These are phyloP conservation scores for Chaetomium tenue DNA, from an alignment of 495 filamentous ascomycete genomes.

Conservation along the genomic window DNA sequence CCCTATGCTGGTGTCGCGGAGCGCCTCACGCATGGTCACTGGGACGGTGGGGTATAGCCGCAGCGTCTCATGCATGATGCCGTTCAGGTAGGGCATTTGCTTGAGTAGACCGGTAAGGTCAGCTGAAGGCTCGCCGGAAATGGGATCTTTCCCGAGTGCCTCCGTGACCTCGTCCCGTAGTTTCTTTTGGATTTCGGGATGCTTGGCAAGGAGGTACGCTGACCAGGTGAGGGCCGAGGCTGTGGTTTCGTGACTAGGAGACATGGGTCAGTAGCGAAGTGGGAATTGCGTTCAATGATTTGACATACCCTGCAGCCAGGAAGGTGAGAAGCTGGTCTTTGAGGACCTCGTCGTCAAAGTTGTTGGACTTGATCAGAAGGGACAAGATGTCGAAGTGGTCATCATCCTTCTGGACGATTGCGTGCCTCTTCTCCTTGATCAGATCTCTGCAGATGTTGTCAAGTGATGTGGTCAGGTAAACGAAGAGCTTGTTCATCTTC, in stretches of 20 bases:
- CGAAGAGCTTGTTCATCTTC: slow-evolving; percentile 59
- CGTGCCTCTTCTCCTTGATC: slow-evolving; percentile 63
- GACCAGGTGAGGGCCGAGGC: slow-evolving; percentile 53
- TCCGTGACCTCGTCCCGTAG: slow-evolving; percentile 53
- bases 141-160: slow-evolving; percentile 55
- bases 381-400: slow-evolving; percentile 72
- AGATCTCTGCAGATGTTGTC: slow-evolving; percentile 60
- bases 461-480: slow-evolving; percentile 54
- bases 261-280: background rate
- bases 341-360: slow-evolving; percentile 73
- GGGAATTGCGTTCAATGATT: background rate
- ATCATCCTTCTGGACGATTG: slow-evolving; percentile 50
- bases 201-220: slow-evolving; percentile 44
- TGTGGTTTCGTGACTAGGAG: slow-evolving; percentile 56
- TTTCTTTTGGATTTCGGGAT: slow-evolving; percentile 45
- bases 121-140: slow-evolving; percentile 20
- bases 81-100: slow-evolving; percentile 50
- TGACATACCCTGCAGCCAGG: slow-evolving; percentile 57
- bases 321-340: slow-evolving; percentile 91
- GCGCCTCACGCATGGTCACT: slow-evolving; percentile 60
- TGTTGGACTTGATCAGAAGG: slow-evolving; percentile 69
- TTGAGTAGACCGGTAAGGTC: slow-evolving; percentile 51
- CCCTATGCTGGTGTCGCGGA: slow-evolving; percentile 30
- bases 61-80: slow-evolving; percentile 44
- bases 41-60: slow-evolving; percentile 48